A percentile compares a stretch with the other conserved stretches of the same genome.
These are phyloP conservation scores for Alloteropsis semialata DNA, from an alignment of 176 grass and related monocot species.

Conservation along the genomic window DNA sequence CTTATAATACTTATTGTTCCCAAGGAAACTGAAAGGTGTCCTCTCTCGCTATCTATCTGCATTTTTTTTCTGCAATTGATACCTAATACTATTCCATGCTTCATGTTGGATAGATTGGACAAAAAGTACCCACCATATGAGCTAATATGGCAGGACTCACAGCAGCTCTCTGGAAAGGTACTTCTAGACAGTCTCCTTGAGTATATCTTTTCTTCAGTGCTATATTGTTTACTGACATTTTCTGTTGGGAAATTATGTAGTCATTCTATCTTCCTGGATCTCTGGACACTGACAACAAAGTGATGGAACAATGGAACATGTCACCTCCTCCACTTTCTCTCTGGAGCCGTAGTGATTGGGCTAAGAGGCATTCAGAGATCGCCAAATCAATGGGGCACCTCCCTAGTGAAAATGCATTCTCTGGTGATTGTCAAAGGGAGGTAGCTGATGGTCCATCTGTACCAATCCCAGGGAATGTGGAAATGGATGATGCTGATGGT, in stretches of 20 bases:
- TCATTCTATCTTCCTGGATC: constrained; percentile 95
- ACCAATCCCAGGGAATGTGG: constrained; percentile 1
- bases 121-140: constrained; percentile 65
- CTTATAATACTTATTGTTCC: constrained; percentile 94
- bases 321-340: constrained; percentile 81
- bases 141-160: constrained; percentile 74
- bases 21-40: constrained; percentile 78
- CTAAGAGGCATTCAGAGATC: constrained; percentile 58
- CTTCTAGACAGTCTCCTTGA: constrained; percentile 5
- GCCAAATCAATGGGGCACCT: constrained; percentile 58
- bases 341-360: constrained; percentile 87
- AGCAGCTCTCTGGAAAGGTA: constrained; percentile 82
- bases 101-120: constrained; percentile 54
- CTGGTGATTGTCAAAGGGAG: constrained; percentile 14
- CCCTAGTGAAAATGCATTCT: constrained; percentile 1
- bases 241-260: constrained; percentile 40
- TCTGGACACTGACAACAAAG: constrained; percentile 62
- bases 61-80: background rate
- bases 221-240: background rate
- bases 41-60: background rate
- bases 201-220: constrained; percentile 9
- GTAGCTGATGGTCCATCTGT: background rate
- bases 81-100: background rate
- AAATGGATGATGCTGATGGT: background rate
- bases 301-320: constrained; percentile 85